Percentiles rank a stretch among this genome's conserved stretches.
Conservation (phyloP, 225 moss, liverwort and hornwort genomes). For the Antitrichia curtipendula region DNA sequence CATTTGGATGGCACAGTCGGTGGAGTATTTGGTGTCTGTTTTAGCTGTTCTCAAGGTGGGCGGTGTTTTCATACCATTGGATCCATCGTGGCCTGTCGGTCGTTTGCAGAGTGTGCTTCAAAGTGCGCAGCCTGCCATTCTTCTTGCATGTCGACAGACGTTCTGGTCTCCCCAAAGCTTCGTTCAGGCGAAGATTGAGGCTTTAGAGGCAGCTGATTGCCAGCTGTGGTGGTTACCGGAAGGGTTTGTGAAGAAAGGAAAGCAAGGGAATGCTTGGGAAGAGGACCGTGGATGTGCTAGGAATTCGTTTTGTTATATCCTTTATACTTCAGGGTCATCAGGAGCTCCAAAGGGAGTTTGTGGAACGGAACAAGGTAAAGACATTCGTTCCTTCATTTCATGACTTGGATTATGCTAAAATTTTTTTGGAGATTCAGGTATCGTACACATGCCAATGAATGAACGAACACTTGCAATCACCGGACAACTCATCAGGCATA, state of each 20-base stretch:
- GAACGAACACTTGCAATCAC: not conserved
- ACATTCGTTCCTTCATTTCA: not conserved
- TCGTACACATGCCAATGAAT: not conserved
- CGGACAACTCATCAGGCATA: not conserved
- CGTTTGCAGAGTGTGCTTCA: constrained; percentile 6
- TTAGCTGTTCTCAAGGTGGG: constrained; percentile 16
- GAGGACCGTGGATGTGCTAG: not conserved
- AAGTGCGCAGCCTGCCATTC: not conserved
- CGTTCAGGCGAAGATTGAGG: not conserved
- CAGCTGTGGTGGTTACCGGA: constrained; percentile 16
- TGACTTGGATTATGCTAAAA: not conserved
- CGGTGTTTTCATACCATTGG: constrained; percentile 20
- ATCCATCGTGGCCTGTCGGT: constrained; percentile 18
- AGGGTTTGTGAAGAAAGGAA: constrained; percentile 3
- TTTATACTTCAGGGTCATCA: constrained; percentile 34
- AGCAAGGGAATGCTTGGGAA: not conserved
- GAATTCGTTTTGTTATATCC: constrained; percentile 9
- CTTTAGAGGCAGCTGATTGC: constrained; percentile 1
- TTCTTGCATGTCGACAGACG: constrained; percentile 17
- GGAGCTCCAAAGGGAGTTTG: constrained; percentile 37
- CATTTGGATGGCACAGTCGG: constrained; percentile 33
- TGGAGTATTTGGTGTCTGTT: constrained; percentile 26
- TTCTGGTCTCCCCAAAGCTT: constrained; percentile 10
- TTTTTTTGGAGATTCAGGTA: not conserved
- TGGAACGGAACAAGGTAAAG: constrained; percentile 31